Evolutionary conservation across 805 yeast species (phyloP), one percentile per base, ranked within the genome.

Genomic region (Kluyveromyces dobzhanskii): DNA sequence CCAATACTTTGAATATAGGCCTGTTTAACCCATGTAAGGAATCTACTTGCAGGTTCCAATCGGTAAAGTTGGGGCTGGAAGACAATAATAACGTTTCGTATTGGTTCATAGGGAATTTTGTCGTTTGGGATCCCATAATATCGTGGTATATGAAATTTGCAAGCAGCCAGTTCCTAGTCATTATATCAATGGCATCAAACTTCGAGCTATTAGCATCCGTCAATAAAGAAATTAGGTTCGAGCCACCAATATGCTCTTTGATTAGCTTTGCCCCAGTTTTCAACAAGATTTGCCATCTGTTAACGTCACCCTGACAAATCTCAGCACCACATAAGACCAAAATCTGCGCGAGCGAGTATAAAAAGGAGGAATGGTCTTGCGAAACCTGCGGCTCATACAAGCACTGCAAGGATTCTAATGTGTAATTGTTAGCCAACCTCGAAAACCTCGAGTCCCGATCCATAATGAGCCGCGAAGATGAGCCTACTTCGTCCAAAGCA

Each of bases 121-220:
- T 71, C 1, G 80, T 80, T 32, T 84, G 61, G 29, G 76, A 74
- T 39, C 88, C 75, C 45, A 81, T 65, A 24, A 85, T 70, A 54
- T 84, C 94, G 56, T 84, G 92, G 54, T 84, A 85, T 1, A 86
- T 85, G 60, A 80, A 85, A 57, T 79, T 83, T 7, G 85, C 75
- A 16, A 81, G 74, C 37, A 84, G 64, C 81, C 88, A 84, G 44
- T 79, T 76, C 46, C 78, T 62, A 19, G 53, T 46, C 11, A 44
- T 42, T 4, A 40, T 32, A 28, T 48, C 48, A 34, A 37, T 35
- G 13, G 39, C 13, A 13, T 31, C 39, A 33, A 38, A 33, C 11
- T 21, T 41, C 5, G 48, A 38, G 27, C 39, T 39, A 14, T 41
- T 35, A 25, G 30, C 24, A 13, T 44, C 75, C 46, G 76, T 79